Evolutionary conservation across 805 yeast genomes (phyloP), one percentile per base, ranked within the genome.

Genomic region (Starmerella asiatica): DNA sequence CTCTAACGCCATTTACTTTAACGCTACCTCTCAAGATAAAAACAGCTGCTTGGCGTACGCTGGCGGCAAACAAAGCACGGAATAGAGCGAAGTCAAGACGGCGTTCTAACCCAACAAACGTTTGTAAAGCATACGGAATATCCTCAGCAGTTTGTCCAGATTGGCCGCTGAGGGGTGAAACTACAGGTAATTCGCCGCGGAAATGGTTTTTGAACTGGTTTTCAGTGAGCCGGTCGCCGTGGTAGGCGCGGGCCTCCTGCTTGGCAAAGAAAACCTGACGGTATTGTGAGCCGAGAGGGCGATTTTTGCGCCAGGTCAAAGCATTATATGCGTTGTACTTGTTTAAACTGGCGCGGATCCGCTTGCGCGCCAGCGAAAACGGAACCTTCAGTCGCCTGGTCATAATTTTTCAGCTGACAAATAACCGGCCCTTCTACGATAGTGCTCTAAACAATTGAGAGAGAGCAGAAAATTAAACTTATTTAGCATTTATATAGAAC

Each of bases 221-320:
- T 58, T 91, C 98, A 1, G 88, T 80, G 40, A 88, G 59, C 57
- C 79, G 83, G 55, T 91, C 97, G 52, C 98, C 98, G 58, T 88
- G 98, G 59, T 88, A 88, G 1, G 88, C 79, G 62, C 98, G 74
- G 6, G 96, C 78, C 56, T 86, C 95, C 56, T 75, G 79, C 60
- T 91, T 88, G 37, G 95, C 78, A 5, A 69, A 63, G 88, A 94
- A 91, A 62, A 85, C 84, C 60, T 88, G 94, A 61, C 83, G 94
- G 62, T 69, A 91, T 43, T 83, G 65, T n/a, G 93, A 74, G 62
- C 44, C 67, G 27, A 41, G 46, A 21, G 51, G 47, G 21, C 50
- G 53, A 43, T 43, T 47, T 68, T 34, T 74, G 68, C 59, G 79
- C 81, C 67, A 62, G 26, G 56, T 85, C 79, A 68, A 79, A 75